phyloP scores from a whole-genome alignment of 257 asterid species.

The Lavandula angustifolia region DNA sequence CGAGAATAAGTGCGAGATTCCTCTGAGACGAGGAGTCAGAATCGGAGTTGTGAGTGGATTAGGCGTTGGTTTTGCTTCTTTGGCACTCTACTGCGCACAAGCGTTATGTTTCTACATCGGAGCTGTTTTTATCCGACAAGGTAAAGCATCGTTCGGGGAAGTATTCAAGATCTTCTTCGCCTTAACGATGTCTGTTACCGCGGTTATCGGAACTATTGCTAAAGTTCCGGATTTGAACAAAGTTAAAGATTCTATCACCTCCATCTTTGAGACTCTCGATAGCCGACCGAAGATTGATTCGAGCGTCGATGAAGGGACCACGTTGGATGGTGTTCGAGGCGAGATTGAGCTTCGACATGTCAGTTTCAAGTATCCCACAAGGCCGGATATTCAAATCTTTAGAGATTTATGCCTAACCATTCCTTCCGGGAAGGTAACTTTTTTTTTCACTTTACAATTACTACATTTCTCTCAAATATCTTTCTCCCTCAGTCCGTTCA shows the following conservation, averaged over 20 bases:
- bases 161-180: conserved; percentile 49
- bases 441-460: too few species aligned
- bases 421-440: conserved; percentile 50
- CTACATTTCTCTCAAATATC: too few species aligned
- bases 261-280: conserved; percentile 42
- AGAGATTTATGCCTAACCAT: conserved; percentile 40
- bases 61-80: conserved; percentile 39
- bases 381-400: conserved; percentile 40
- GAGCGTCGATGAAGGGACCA: conserved; percentile 25
- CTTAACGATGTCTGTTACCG: too few species aligned
- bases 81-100: conserved; percentile 28
- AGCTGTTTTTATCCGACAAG: conserved; percentile 32
- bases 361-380: conserved; percentile 38
- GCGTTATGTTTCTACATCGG: conserved; percentile 40
- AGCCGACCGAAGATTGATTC: conserved; percentile 37
- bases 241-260: conserved; percentile 37
- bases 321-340: conserved; percentile 30
- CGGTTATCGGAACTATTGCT: too few species aligned
- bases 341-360: conserved; percentile 32
- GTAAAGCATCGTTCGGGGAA: conserved; percentile 30
- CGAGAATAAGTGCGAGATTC: conserved; percentile 18
- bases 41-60: conserved; percentile 34
- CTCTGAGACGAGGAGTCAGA: conserved; percentile 32
- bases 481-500: background rate
- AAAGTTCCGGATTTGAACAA: conserved; percentile 28